These are phyloP conservation scores for Lachnellula subtilissima DNA, from an alignment of 2,329 filamentous ascomycete species.

Conservation along the genomic window DNA sequence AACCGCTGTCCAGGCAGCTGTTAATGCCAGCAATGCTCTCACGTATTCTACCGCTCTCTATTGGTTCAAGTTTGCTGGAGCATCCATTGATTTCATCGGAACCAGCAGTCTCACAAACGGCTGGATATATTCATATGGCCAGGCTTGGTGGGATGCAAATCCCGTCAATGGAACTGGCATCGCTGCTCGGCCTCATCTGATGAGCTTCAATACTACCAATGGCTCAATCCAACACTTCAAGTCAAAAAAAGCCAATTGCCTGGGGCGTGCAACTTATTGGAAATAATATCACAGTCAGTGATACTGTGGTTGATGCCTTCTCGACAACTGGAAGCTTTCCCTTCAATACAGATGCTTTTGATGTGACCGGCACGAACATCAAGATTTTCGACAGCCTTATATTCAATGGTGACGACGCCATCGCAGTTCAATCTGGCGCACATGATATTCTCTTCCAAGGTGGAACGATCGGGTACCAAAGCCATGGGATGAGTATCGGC, in stretches of 20 bases:
- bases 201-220: slow-evolving; percentile 35
- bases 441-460: slow-evolving; percentile 36
- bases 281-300: slow-evolving; percentile 36
- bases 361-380: slow-evolving; percentile 31
- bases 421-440: slow-evolving; percentile 36
- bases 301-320: slow-evolving; percentile 35
- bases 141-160: slow-evolving; percentile 43
- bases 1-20: slow-evolving; percentile 33
- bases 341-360: slow-evolving; percentile 32
- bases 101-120: slow-evolving; percentile 35
- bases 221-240: slow-evolving; percentile 37
- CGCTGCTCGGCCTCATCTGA: slow-evolving; percentile 37
- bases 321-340: slow-evolving; percentile 4
- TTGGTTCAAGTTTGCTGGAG: slow-evolving; percentile 37
- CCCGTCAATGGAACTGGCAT: slow-evolving; percentile 36
- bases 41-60: slow-evolving; percentile 28
- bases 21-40: slow-evolving; percentile 29
- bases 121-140: slow-evolving; percentile 43
- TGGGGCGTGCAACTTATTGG: slow-evolving; percentile 39
- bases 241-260: slow-evolving; percentile 39
- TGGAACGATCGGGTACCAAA: slow-evolving; percentile 40
- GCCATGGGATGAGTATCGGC: slow-evolving; percentile 41
- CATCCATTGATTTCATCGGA: slow-evolving; percentile 32
- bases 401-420: slow-evolving; percentile 41
- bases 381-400: slow-evolving; percentile 30